Evolutionary conservation across 208 protist genomes (phyloP), one percentile per base, ranked within the genome.

Genomic region (Leishmania martiniquensis): DNA sequence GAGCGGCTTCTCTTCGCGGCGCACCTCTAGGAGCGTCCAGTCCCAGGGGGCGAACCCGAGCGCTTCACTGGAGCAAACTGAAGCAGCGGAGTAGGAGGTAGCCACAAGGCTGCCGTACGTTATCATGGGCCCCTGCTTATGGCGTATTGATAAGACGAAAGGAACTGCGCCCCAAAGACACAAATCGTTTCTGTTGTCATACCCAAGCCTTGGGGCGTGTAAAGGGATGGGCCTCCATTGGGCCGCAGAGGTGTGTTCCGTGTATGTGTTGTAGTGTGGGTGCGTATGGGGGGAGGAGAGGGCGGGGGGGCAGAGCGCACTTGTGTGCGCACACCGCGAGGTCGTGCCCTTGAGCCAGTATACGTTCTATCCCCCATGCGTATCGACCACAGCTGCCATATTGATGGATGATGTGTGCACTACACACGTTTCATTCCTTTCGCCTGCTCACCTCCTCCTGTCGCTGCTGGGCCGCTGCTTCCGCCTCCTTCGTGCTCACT

Each of bases 1-100:
- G 69, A 83, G 83, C 62, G 25, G 22, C 60, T 45, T 66, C 29
- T 25, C 37, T 32, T 63, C 57, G 22, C 57, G 45, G n/a, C 54
- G 54, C 42, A 49, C 2, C 59, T 77, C 69, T 70, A 60, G 60
- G 51, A 67, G 45, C 66, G 15, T 47, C 45, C 29, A 25, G 29
- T 22, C 22, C 59, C 42, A 44, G 37, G 7, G 39, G 6, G 47
- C 32, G 29, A 7, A 52, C 6, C 7, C 7, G 10, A 25, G 29
- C 45, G 22, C 42, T 44, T 42, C 49, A 42, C 68, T 44, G 51
- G 47, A 66, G 47, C 20, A 57, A 37, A 12, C 37, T 49, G 37
- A 29, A 47, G 70, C n/a, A 52, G 29, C 34, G 34, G 54, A 44
- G 63, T 6, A 51, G 42, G 1, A 69, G 20, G 63, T 39, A 9